Conservation (phyloP, 306 rosid genomes). For the Oemleria cerasiformis region DNA sequence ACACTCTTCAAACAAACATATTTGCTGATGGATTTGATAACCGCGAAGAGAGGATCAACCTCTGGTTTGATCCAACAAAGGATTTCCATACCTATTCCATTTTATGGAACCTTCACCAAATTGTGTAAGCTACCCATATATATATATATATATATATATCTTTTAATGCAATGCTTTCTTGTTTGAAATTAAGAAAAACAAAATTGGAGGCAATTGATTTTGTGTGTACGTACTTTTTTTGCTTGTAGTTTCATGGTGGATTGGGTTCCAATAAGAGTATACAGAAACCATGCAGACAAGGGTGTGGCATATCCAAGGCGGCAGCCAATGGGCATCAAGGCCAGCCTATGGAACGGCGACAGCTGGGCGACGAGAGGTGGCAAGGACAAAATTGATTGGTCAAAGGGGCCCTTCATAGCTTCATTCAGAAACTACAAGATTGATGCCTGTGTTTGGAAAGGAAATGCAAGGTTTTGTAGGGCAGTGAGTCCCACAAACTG, state of each 20-base stretch:
- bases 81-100: slow-evolving; percentile 86
- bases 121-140: slow-evolving; percentile 53
- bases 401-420: slow-evolving; percentile 68
- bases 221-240: neutral
- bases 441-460: slow-evolving; percentile 82
- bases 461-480: slow-evolving; percentile 82
- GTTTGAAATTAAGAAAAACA: no score
- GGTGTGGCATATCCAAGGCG: slow-evolving; percentile 77
- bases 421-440: slow-evolving; percentile 61
- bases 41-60: slow-evolving; percentile 79
- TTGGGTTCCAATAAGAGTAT: slow-evolving; percentile 73
- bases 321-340: slow-evolving; percentile 88
- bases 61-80: slow-evolving; percentile 93
- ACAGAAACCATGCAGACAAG: slow-evolving; percentile 82
- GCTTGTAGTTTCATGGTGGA: slow-evolving; percentile 76
- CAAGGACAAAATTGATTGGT: slow-evolving; percentile 79
- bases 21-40: slow-evolving; percentile 69
- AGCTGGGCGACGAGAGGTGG: slow-evolving; percentile 96
- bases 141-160: no score
- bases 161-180: no score
- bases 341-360: slow-evolving; percentile 76
- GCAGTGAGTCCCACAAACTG: slow-evolving; percentile 55
- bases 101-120: slow-evolving; percentile 81
- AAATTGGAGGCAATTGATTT: neutral
- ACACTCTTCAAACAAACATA: slow-evolving; percentile 75